phyloP scores from a whole-genome alignment of 176 grass and related monocot species.

The Pharus latifolius region DNA sequence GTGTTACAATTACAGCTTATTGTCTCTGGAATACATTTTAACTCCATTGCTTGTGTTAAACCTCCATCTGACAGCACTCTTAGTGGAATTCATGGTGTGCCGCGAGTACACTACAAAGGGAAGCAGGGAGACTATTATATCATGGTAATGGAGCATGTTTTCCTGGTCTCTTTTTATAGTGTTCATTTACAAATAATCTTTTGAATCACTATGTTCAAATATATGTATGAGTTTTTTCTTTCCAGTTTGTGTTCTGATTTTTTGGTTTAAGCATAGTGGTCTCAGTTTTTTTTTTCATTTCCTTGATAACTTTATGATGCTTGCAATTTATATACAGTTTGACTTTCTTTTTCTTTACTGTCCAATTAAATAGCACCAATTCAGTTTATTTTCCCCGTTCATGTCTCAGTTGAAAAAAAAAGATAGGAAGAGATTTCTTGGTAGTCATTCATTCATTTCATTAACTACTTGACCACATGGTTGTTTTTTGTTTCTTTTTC shows the following conservation, averaged over 20 bases:
- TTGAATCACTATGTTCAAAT: too few relatives aligned
- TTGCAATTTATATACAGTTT: not conserved
- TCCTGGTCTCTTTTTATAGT: not conserved
- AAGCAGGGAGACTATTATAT: slow-evolving; percentile 78
- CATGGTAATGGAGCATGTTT: slow-evolving; percentile 50
- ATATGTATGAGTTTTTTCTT: too few relatives aligned
- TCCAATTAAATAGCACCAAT: not conserved
- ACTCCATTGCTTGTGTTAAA: slow-evolving; percentile 22
- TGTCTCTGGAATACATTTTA: slow-evolving; percentile 16
- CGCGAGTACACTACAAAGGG: slow-evolving; percentile 90
- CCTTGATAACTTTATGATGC: too few relatives aligned
- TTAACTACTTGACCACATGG: not conserved
- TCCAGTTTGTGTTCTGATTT: too few relatives aligned
- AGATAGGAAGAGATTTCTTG: too few relatives aligned
- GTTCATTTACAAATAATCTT: not conserved
- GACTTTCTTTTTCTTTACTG: not conserved
- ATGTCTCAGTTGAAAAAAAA: too few relatives aligned
- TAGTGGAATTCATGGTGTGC: slow-evolving; percentile 85
- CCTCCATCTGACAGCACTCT: slow-evolving; percentile 57
- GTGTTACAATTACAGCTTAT: not conserved
- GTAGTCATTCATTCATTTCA: not conserved
- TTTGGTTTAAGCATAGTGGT: too few relatives aligned
- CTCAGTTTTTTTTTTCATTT: too few relatives aligned
- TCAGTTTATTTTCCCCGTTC: not conserved
- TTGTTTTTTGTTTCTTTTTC: not conserved